phyloP scores from a whole-genome alignment of 2,329 filamentous ascomycete species.

The Neophaeococcomyces mojaviensis region DNA sequence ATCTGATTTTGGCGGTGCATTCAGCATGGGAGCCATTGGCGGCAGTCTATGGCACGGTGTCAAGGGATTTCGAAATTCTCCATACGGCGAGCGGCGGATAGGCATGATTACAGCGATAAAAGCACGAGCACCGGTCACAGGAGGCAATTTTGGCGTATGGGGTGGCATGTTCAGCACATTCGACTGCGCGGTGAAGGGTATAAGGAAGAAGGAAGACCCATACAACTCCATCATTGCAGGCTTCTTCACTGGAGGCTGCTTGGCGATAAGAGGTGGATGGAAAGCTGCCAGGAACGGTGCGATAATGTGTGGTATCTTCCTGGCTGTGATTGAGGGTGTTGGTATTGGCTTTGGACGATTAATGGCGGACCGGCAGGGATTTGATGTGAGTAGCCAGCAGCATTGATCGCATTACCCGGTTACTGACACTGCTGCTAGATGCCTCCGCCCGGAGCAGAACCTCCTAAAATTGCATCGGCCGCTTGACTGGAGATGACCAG shows the following conservation, averaged over 20 bases:
- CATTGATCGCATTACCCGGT: not conserved
- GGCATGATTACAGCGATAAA: constrained; percentile 96
- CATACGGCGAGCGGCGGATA: constrained; percentile 89
- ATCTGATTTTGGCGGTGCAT: constrained; percentile 95
- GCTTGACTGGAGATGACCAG: constrained; percentile 16
- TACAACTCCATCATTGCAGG: constrained; percentile 97
- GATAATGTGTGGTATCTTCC: constrained; percentile 87
- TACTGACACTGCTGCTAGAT: too few relatives aligned
- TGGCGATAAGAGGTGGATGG: constrained; percentile 85
- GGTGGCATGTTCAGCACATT: constrained; percentile 92
- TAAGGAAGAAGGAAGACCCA: constrained; percentile 92
- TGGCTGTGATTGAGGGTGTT: constrained; percentile 95
- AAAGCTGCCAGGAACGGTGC: constrained; percentile 91
- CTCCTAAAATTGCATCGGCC: constrained; percentile 13
- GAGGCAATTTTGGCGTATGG: constrained; percentile 98
- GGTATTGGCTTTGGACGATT: constrained; percentile 93
- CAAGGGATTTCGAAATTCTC: constrained; percentile 85
- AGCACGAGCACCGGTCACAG: constrained; percentile 88
- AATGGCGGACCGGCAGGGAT: constrained; percentile 80
- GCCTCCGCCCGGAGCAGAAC: constrained; percentile 21
- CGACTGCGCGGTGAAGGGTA: constrained; percentile 92
- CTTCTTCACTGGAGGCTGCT: constrained; percentile 88
- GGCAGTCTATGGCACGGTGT: constrained; percentile 90
- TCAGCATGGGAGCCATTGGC: constrained; percentile 68
- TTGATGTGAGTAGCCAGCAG: constrained; percentile 55